Evolutionary conservation across 2,329 filamentous ascomycete species (phyloP).

Genomic region (Pseudogymnoascus sp.): DNA sequence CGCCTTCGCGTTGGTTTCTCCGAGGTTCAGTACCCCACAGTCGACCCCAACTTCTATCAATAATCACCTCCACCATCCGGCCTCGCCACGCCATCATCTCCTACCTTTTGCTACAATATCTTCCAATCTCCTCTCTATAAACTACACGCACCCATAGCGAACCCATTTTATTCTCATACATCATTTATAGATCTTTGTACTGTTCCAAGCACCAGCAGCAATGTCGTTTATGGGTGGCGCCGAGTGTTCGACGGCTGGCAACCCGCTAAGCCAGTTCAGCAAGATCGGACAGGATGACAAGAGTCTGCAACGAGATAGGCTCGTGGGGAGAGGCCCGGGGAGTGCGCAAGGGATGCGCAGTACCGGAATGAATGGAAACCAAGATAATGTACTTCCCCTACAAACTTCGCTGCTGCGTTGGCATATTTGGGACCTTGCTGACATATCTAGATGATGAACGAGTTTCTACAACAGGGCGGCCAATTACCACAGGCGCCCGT

Average conservation of each 20-base stretch:
- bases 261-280: constrained; percentile 93
- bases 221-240: constrained; percentile 97
- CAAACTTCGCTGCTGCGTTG: not conserved
- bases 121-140: not conserved
- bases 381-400: constrained; percentile 56
- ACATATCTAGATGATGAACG: constrained; percentile 74
- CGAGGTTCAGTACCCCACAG: constrained; percentile 13
- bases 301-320: constrained; percentile 82
- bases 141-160: not conserved
- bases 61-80: not conserved
- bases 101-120: not conserved
- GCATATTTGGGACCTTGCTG: constrained; percentile 12
- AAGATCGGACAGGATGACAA: constrained; percentile 97
- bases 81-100: not conserved
- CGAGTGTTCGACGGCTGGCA: constrained; percentile 93
- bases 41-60: constrained; percentile 4
- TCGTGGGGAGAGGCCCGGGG: constrained; percentile 68
- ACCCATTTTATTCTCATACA: not conserved
- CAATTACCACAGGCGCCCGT: constrained; percentile 50
- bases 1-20: constrained; percentile 12
- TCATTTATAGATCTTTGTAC: constrained; percentile 4
- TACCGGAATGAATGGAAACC: constrained; percentile 48
- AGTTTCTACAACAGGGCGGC: constrained; percentile 76
- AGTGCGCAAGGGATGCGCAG: constrained; percentile 73
- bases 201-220: not conserved